These are phyloP conservation scores for Drechmeria coniospora DNA, from an alignment of 2,329 filamentous ascomycete species.

Conservation along the genomic window DNA sequence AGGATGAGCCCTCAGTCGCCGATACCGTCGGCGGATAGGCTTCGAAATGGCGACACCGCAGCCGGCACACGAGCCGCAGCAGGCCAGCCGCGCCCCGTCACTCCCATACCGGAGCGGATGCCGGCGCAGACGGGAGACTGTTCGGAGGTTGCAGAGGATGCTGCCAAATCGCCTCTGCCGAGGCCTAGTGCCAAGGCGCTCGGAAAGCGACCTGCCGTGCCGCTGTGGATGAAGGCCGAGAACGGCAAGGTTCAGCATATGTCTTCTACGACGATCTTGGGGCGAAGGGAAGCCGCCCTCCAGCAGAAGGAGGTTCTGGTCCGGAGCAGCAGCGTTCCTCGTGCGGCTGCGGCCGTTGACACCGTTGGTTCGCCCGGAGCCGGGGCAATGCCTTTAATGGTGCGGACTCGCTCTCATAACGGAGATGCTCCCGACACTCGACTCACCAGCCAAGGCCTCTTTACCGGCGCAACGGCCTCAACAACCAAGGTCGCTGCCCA, in stretches of 20 bases:
- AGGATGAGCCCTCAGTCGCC: conserved; percentile 33
- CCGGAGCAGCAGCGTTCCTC: not conserved
- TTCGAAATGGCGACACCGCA: conserved; percentile 15
- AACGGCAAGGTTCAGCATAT: conserved; percentile 2
- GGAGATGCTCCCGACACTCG: conserved; percentile 7
- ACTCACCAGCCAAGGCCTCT: conserved; percentile 12
- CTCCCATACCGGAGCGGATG: conserved; percentile 13
- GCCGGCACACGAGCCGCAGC: conserved; percentile 9
- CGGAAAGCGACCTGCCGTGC: conserved; percentile 28
- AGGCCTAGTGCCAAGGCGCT: conserved; percentile 28
- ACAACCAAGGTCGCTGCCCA: conserved; percentile 25
- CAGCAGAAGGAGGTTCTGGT: not conserved
- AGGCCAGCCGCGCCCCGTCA: conserved; percentile 9
- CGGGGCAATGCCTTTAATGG: conserved; percentile 15
- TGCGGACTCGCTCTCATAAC: conserved; percentile 17
- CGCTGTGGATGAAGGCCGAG: conserved; percentile 6
- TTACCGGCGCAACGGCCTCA: conserved; percentile 21
- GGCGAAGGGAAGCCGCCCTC: not conserved
- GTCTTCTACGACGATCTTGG: conserved; percentile 4
- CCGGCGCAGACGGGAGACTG: conserved; percentile 3
- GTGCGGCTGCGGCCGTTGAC: too few relatives aligned
- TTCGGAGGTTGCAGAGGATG: conserved; percentile 1
- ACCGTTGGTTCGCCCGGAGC: too few relatives aligned
- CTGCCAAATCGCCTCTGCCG: not conserved
- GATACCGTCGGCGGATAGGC: conserved; percentile 16